A percentile compares a stretch with the other conserved stretches of the same genome.
These are phyloP conservation scores for Chamaenerion angustifolium DNA, from an alignment of 345 rosid genomes.

Conservation along the genomic window DNA sequence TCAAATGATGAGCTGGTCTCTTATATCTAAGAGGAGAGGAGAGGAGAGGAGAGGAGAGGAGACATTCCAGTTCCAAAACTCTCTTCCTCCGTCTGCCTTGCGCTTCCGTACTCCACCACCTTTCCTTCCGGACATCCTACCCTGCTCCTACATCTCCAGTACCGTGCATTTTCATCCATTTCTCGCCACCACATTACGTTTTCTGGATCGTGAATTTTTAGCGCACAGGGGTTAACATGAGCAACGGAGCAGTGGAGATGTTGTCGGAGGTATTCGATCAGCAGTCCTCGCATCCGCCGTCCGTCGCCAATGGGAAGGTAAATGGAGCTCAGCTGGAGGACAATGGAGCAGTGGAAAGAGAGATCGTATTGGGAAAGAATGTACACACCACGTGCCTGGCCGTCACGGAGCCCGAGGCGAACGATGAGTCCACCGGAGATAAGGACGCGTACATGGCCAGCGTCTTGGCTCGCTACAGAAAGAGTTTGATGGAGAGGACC, in stretches of 20 bases:
- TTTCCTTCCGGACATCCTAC: too few relatives aligned
- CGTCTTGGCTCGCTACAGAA: constrained; percentile 72
- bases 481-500: constrained; percentile 64
- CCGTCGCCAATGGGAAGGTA: constrained; percentile 8
- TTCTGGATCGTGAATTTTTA: neutral
- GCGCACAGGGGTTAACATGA: constrained; percentile 10
- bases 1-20: too few relatives aligned
- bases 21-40: too few relatives aligned
- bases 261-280: constrained; percentile 29
- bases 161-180: too few relatives aligned
- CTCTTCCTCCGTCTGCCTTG: too few relatives aligned
- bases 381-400: constrained; percentile 68
- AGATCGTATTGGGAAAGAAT: constrained; percentile 75
- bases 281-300: constrained; percentile 32
- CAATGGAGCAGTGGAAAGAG: constrained; percentile 18
- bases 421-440: constrained; percentile 85
- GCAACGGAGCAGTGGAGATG: constrained; percentile 14
- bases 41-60: too few relatives aligned
- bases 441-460: constrained; percentile 94
- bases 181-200: neutral
- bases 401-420: constrained; percentile 77
- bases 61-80: too few relatives aligned
- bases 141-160: too few relatives aligned
- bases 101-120: too few relatives aligned
- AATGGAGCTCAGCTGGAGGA: constrained; percentile 2